Conservation (phyloP, 371 early-diverging fungal genomes). For the Mortierella sp. region DNA sequence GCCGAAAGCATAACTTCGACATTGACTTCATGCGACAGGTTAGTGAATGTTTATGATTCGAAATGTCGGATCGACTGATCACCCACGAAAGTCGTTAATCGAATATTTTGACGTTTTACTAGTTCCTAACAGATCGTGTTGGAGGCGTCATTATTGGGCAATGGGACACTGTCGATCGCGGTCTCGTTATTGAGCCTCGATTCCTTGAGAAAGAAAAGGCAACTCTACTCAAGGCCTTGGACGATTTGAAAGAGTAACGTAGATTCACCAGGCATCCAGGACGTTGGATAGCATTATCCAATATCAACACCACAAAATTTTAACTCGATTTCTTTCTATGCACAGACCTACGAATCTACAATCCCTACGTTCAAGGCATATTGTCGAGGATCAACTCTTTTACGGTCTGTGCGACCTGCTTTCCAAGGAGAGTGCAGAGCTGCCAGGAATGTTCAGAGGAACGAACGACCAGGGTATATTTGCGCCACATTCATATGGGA, state of each 20-base stretch:
- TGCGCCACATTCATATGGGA: conserved; percentile 42
- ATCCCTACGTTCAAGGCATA: conserved; percentile 10
- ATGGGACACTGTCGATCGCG: conserved; percentile 49
- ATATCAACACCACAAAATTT: not conserved
- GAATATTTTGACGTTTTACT: not conserved
- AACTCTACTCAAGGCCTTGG: conserved; percentile 11
- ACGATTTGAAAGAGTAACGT: conserved; percentile 39
- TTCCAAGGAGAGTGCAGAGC: conserved; percentile 19
- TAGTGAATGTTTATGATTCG: not conserved
- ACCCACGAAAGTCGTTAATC: too few species aligned
- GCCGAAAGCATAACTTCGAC: conserved; percentile 36
- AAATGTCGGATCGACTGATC: too few species aligned
- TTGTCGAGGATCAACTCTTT: conserved; percentile 48
- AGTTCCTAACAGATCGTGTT: conserved; percentile 52
- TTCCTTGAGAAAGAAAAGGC: conserved; percentile 35
- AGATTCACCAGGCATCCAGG: not conserved
- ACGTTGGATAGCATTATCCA: not conserved
- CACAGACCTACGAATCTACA: conserved; percentile 35
- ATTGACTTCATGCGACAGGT: conserved; percentile 53
- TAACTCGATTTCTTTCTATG: not conserved
- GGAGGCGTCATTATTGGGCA: conserved; percentile 34
- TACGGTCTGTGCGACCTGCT: conserved; percentile 42
- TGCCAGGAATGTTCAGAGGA: conserved; percentile 43
- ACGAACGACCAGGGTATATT: conserved; percentile 38
- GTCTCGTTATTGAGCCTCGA: conserved; percentile 26